phyloP scores from a whole-genome alignment of 2,329 filamentous ascomycete genomes.

The Fusarium sambucinum region DNA sequence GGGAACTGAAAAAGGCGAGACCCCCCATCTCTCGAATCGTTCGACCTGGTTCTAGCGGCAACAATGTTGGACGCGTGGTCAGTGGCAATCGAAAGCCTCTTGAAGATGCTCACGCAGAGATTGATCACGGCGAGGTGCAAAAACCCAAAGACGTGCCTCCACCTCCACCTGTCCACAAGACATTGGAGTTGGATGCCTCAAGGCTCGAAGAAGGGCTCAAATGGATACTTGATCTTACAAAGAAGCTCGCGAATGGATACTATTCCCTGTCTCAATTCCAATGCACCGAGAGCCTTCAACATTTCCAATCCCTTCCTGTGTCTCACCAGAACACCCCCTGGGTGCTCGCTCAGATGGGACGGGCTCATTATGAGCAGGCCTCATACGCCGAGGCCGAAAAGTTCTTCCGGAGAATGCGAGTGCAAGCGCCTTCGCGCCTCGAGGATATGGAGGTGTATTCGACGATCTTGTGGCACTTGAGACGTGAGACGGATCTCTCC shows the following conservation, averaged over 20 bases:
- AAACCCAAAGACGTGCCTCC: slow-evolving; percentile 58
- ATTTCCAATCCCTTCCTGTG: slow-evolving; percentile 77
- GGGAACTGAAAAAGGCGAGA: slow-evolving; percentile 87
- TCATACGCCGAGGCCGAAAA: slow-evolving; percentile 89
- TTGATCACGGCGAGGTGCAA: slow-evolving; percentile 73
- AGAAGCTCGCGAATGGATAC: slow-evolving; percentile 84
- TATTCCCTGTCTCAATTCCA: slow-evolving; percentile 82
- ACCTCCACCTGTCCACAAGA: slow-evolving; percentile 55
- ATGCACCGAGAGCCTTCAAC: slow-evolving; percentile 79
- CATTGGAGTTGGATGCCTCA: slow-evolving; percentile 64
- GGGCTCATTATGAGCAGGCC: slow-evolving; percentile 90
- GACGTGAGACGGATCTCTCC: slow-evolving; percentile 89
- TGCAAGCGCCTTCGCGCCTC: slow-evolving; percentile 82
- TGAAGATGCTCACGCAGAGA: slow-evolving; percentile 74
- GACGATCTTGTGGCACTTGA: slow-evolving; percentile 98
- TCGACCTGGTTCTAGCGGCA: slow-evolving; percentile 72
- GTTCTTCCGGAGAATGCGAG: slow-evolving; percentile 82
- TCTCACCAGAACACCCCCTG: slow-evolving; percentile 90
- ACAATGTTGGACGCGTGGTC: slow-evolving; percentile 85
- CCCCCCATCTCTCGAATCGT: slow-evolving; percentile 76
- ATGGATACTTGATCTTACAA: slow-evolving; percentile 83
- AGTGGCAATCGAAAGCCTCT: slow-evolving; percentile 88
- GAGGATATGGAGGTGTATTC: slow-evolving; percentile 99
- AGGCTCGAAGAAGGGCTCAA: slow-evolving; percentile 81
- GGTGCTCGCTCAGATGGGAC: slow-evolving; percentile 91